These are phyloP conservation scores for Aspergillus affinis DNA, from an alignment of 495 filamentous ascomycete genomes.

Conservation along the genomic window DNA sequence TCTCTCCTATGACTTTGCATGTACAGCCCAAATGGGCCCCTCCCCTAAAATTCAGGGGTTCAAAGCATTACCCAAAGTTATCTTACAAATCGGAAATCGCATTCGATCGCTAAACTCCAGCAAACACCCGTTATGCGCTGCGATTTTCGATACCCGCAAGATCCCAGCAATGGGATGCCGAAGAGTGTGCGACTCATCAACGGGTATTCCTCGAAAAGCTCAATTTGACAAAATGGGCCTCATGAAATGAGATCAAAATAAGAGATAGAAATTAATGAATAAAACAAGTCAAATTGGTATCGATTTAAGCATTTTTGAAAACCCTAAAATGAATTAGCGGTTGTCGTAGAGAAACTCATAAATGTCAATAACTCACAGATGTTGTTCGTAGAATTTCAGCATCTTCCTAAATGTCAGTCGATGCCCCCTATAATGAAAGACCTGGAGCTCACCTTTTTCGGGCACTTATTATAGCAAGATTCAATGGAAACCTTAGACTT, in stretches of 20 bases:
- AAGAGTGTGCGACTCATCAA: background rate
- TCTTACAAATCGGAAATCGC: constrained; percentile 12
- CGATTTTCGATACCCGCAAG: background rate
- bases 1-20: background rate
- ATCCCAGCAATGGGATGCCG: background rate
- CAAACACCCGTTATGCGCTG: constrained; percentile 14
- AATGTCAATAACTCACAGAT: constrained; percentile 36
- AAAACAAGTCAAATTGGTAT: background rate
- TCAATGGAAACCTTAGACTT: constrained; percentile 38
- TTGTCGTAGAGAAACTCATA: background rate
- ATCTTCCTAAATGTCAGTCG: constrained; percentile 33
- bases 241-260: background rate
- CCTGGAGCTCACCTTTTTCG: constrained; percentile 29
- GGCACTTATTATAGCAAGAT: constrained; percentile 44
- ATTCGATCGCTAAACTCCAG: constrained; percentile 6
- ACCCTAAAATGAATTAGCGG: constrained; percentile 32
- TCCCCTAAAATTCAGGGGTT: background rate
- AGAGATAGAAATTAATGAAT: background rate
- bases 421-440: background rate
- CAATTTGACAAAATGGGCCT: background rate
- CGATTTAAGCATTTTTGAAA: constrained; percentile 33
- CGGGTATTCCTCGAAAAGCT: background rate
- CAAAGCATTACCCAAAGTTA: constrained; percentile 8
- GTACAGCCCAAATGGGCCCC: background rate
- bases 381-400: constrained; percentile 48